Evolutionary conservation across 2,329 filamentous ascomycete species (phyloP).

Genomic region (Pseudocercospora fijiensis): DNA sequence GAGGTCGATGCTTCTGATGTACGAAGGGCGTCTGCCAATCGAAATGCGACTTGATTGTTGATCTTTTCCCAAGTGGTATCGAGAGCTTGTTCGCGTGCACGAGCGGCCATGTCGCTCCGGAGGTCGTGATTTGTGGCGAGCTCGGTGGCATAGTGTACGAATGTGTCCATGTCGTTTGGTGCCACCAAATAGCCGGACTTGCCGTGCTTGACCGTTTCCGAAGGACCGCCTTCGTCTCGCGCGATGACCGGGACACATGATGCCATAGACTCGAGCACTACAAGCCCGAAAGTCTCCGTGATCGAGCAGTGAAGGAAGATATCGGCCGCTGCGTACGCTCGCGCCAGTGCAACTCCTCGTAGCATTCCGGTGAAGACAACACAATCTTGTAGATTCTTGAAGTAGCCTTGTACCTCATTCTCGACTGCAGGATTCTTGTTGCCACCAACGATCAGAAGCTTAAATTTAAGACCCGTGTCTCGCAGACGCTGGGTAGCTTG

Average conservation of each 20-base stretch:
- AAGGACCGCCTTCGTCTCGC: constrained; percentile 67
- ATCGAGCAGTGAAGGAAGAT: constrained; percentile 71
- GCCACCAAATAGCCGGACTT: constrained; percentile 61
- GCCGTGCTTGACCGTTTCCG: constrained; percentile 63
- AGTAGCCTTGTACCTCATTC: constrained; percentile 60
- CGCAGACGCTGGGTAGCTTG: constrained; percentile 56
- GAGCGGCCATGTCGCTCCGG: constrained; percentile 48
- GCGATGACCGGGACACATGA: constrained; percentile 68
- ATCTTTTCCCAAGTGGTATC: constrained; percentile 70
- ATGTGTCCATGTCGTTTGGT: constrained; percentile 59
- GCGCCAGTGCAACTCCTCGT: constrained; percentile 60
- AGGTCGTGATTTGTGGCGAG: constrained; percentile 50
- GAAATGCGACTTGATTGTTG: constrained; percentile 67
- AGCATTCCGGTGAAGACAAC: constrained; percentile 68
- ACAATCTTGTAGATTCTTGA: constrained; percentile 54
- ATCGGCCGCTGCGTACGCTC: constrained; percentile 66
- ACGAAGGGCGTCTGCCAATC: constrained; percentile 53
- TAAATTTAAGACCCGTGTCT: constrained; percentile 58
- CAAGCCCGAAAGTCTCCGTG: constrained; percentile 70
- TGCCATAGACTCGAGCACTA: constrained; percentile 70
- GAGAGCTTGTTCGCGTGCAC: constrained; percentile 58
- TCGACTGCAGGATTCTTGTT: constrained; percentile 65
- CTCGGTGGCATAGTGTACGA: constrained; percentile 55
- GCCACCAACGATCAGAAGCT: constrained; percentile 65
- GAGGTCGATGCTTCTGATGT: constrained; percentile 14